Evolutionary conservation across 495 filamentous ascomycete genomes (phyloP), one percentile per base, ranked within the genome.

Genomic region (Aspergillus campestris): DNA sequence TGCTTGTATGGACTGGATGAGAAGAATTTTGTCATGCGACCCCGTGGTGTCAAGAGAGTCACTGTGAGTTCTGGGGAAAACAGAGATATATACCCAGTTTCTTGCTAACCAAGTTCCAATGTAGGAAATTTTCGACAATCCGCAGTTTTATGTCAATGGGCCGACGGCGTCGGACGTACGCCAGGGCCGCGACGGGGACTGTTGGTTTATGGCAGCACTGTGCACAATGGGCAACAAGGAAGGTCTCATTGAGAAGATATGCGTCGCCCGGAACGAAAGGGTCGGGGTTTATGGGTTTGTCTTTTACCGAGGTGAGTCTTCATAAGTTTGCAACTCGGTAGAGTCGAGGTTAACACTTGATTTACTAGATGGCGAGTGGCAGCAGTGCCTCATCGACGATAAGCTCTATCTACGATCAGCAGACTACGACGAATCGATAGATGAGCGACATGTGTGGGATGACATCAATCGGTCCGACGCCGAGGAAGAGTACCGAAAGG

Each of bases 241-340:
- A 30, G 82, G 78, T 0, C 65, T 95, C 48, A 86, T 95, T 43
- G 79, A 89, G 55, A 78, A 74, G 38, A 73, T 95, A 9, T 97
- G 90, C 57, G 87, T 95, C n/a, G 82, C 78, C 13, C 71, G 77
- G 11, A 78, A 95, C 57, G 81, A 91, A 57, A 69, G 75, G 37
- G 80, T 94, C 27, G 91, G 91, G 5, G 89, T 95, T 12, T 95
- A 97, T 56, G 90, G 91, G 0, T 95, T 95, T 58, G 89, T 95
- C 8, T 95, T 97, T 60, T 78, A 88, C 65, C 79, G 91, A 55
- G 80, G 79, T 82, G 61, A 51, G 70, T 47, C 27, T 42, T 30
- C 8, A 38, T 10, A 8, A n/a, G 0, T n/a, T 10, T 13, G 6
- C 6, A 9, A 8, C 12, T 11, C 2, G 1, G 2, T 5, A 10